Conservation (phyloP, 2,329 filamentous ascomycete species). For the Fusarium fujikuroi region DNA sequence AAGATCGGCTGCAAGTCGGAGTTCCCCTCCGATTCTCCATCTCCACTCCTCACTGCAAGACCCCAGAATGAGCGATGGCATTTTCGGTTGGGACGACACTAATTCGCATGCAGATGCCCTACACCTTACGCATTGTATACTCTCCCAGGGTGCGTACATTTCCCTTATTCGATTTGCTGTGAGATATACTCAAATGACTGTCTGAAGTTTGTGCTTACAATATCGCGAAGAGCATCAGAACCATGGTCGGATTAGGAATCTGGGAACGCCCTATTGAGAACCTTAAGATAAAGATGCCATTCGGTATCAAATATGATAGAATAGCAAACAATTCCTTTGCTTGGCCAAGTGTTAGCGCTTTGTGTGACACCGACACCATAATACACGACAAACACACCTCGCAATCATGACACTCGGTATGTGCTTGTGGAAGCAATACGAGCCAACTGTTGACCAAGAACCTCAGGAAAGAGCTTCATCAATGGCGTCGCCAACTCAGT, state of each 20-base stretch:
- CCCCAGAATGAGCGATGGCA: not conserved
- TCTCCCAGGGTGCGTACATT: not conserved
- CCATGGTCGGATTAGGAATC: constrained; percentile 4
- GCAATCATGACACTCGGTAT: constrained; percentile 38
- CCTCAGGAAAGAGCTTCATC: constrained; percentile 41
- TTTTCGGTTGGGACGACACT: not conserved
- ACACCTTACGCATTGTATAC: not conserved
- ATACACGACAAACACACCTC: not conserved
- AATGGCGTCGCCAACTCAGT: constrained; percentile 34
- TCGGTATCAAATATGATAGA: too few species aligned
- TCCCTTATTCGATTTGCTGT: not conserved
- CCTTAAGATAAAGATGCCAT: not conserved
- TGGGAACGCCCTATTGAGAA: not conserved
- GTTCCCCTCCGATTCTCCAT: not conserved
- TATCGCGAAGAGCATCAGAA: not conserved
- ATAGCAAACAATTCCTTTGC: not conserved
- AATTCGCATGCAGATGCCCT: not conserved
- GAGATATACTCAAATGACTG: not conserved
- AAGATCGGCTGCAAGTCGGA: not conserved
- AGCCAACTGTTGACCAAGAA: not conserved
- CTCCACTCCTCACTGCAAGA: not conserved
- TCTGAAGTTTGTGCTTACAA: not conserved
- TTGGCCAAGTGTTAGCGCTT: not conserved
- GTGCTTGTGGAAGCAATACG: not conserved
- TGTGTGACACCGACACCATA: not conserved